Evolutionary conservation across 768 basidiomycete genomes (phyloP).

Genomic region (Phlebiopsis flavidoalba): DNA sequence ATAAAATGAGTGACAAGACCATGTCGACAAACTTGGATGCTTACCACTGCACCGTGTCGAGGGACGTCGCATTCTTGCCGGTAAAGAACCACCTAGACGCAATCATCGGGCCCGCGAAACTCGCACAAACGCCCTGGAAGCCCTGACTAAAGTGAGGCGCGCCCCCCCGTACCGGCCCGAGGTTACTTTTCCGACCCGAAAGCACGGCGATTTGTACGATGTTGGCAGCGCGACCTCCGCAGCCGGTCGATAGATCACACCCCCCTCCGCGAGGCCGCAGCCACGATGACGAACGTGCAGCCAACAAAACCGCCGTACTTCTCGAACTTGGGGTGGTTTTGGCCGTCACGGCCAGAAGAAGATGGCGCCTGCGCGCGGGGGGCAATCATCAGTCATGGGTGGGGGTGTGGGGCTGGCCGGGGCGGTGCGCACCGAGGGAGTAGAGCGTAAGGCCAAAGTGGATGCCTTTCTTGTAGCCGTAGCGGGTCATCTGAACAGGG

Average conservation of each 20-base stretch:
- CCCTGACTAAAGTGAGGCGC: slow-evolving; percentile 78
- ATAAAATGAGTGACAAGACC: background rate
- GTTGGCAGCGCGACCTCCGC: slow-evolving; percentile 74
- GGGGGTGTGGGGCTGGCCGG: background rate
- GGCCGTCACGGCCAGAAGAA: slow-evolving; percentile 80
- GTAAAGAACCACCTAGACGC: slow-evolving; percentile 72
- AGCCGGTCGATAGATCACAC: no score
- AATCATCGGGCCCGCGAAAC: slow-evolving; percentile 70
- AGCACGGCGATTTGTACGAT: slow-evolving; percentile 75
- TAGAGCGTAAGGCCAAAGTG: slow-evolving; percentile 56
- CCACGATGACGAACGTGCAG: slow-evolving; percentile 68
- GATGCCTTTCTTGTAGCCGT: slow-evolving; percentile 71
- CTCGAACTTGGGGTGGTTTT: no score
- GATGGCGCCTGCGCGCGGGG: slow-evolving; percentile 46
- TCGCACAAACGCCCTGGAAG: slow-evolving; percentile 72
- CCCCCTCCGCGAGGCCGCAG: slow-evolving; percentile 66
- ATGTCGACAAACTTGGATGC: background rate
- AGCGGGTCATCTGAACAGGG: slow-evolving; percentile 45
- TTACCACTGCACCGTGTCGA: slow-evolving; percentile 67
- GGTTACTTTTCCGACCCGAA: slow-evolving; percentile 59
- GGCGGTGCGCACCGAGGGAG: slow-evolving; percentile 39
- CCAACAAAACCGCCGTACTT: slow-evolving; percentile 72
- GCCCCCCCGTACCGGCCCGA: slow-evolving; percentile 47
- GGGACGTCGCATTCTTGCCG: slow-evolving; percentile 51
- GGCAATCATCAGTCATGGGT: slow-evolving; percentile 2